Evolutionary conservation across 2,329 filamentous ascomycete genomes (phyloP).

Genomic region (Tolypocladium ophioglossoides): DNA sequence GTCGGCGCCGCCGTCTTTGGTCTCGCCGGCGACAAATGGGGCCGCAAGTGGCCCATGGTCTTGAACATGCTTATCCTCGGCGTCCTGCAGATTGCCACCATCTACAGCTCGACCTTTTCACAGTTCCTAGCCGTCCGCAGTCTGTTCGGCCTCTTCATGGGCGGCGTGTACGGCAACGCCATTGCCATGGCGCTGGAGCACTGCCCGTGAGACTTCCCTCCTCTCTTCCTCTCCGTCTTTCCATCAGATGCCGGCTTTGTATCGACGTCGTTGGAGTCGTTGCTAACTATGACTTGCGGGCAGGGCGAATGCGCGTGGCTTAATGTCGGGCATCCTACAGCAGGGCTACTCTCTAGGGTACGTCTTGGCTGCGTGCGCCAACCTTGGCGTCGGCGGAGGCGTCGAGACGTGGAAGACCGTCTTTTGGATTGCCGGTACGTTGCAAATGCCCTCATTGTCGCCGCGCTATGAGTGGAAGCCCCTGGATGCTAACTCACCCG

Average conservation of each 20-base stretch:
- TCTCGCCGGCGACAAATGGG: conserved; percentile 66
- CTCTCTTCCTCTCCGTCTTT: background rate
- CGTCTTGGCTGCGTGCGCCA: conserved; percentile 65
- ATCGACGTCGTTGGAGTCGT: background rate
- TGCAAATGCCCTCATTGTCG: background rate
- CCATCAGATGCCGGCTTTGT: background rate
- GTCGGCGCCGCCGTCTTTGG: conserved; percentile 69
- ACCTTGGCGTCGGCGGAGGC: conserved; percentile 58
- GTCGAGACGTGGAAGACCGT: conserved; percentile 62
- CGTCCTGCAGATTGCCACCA: conserved; percentile 61
- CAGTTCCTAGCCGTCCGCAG: conserved; percentile 67
- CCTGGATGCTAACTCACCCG: background rate
- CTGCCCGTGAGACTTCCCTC: conserved; percentile 40
- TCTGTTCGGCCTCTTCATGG: conserved; percentile 71
- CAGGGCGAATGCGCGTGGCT: conserved; percentile 55
- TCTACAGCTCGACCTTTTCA: conserved; percentile 60
- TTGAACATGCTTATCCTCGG: conserved; percentile 66
- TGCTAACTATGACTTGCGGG: conserved; percentile 11
- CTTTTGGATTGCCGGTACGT: conserved; percentile 54
- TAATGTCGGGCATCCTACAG: conserved; percentile 75
- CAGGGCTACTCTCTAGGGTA: conserved; percentile 77
- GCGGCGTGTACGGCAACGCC: conserved; percentile 69
- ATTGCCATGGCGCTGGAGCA: conserved; percentile 70
- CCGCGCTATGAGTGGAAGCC: too few relatives aligned
- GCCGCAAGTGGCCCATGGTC: conserved; percentile 78